Conservation (phyloP, 2,329 filamentous ascomycete species). For the Tricladium varicosporioides region DNA sequence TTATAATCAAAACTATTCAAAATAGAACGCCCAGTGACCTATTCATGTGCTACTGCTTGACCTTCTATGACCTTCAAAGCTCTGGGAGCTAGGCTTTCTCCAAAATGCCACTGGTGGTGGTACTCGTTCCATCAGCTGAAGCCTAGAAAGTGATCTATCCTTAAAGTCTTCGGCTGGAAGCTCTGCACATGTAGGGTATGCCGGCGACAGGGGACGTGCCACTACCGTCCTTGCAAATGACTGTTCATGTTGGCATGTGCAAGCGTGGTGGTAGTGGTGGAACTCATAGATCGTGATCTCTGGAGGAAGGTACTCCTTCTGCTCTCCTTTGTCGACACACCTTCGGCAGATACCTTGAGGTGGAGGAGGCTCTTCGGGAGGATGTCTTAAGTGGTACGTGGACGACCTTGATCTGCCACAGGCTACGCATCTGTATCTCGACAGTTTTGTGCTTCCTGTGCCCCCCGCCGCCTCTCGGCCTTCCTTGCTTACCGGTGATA, state of each 20-base stretch:
- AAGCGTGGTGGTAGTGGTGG: constrained; percentile 16
- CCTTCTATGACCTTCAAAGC: background rate
- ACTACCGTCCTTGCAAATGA: constrained; percentile 5
- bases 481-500: background rate
- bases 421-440: constrained; percentile 11
- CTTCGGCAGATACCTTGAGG: constrained; percentile 10
- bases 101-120: constrained; percentile 11
- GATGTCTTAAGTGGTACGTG: constrained; percentile 16
- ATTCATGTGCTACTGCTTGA: background rate
- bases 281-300: constrained; percentile 9
- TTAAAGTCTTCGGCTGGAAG: constrained; percentile 10
- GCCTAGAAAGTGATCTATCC: constrained; percentile 4
- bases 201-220: constrained; percentile 9
- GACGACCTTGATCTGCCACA: constrained; percentile 14
- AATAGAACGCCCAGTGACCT: no score
- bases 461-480: constrained; percentile 1
- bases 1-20: no score
- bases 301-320: background rate
- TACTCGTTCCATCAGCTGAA: constrained; percentile 6
- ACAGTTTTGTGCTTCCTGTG: constrained; percentile 1
- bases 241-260: constrained; percentile 10
- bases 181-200: constrained; percentile 11
- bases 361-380: constrained; percentile 9
- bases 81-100: constrained; percentile 10
- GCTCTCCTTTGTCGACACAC: constrained; percentile 8